Evolutionary conservation across 306 rosid genomes (phyloP).

Genomic region (Rosa chinensis): DNA sequence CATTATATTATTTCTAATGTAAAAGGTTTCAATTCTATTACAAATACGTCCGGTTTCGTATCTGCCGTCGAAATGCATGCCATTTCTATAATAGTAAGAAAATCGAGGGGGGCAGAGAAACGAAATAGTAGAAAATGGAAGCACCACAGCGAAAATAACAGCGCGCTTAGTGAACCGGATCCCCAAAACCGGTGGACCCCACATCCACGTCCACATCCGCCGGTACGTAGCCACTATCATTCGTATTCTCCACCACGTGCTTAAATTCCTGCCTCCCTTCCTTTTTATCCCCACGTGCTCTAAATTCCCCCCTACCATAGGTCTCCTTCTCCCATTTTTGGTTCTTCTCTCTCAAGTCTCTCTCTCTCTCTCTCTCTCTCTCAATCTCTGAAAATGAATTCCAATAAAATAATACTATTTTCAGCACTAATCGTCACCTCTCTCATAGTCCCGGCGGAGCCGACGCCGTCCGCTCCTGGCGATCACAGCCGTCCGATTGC

Average conservation of each 20-base stretch:
- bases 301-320: background rate
- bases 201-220: background rate
- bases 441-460: background rate
- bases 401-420: background rate
- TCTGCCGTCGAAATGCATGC: no score
- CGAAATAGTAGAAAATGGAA: background rate
- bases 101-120: background rate
- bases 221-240: background rate
- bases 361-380: background rate
- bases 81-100: background rate
- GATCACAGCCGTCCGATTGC: constrained; percentile 25
- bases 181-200: background rate
- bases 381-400: constrained; percentile 30
- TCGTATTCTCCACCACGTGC: constrained; percentile 36
- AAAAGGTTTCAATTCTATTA: no score
- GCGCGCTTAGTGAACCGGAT: background rate
- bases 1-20: no score
- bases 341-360: background rate
- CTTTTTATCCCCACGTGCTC: background rate
- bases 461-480: constrained; percentile 14
- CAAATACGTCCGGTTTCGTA: no score
- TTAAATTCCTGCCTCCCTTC: constrained; percentile 12
- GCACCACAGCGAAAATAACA: no score
- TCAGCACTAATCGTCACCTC: constrained; percentile 4
- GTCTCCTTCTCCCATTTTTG: background rate